phyloP scores from a whole-genome alignment of 495 filamentous ascomycete species.

The Ramalina intermedia region DNA sequence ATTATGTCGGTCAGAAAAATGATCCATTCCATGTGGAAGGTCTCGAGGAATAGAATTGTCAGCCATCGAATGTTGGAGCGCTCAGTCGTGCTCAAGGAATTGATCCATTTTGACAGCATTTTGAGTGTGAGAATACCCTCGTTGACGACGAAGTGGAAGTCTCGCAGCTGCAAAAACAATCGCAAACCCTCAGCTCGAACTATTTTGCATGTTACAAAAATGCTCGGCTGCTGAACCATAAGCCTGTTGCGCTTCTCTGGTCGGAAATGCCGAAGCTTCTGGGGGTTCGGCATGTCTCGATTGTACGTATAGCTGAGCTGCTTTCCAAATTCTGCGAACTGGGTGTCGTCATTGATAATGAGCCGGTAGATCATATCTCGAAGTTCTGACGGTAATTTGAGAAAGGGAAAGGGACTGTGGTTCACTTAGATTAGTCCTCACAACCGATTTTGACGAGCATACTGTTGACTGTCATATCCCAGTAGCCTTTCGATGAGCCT shows the following conservation, averaged over 20 bases:
- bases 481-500: background rate
- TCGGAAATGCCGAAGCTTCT: too few relatives aligned
- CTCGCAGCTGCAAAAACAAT: background rate
- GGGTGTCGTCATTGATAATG: background rate
- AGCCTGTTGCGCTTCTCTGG: background rate
- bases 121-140: background rate
- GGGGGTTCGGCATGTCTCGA: too few relatives aligned
- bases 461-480: background rate
- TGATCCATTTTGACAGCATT: background rate
- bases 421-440: background rate
- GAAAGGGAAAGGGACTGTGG: background rate
- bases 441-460: background rate
- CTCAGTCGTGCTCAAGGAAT: background rate
- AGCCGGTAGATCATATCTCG: slow-evolving; percentile 4
- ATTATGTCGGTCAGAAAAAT: background rate
- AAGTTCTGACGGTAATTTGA: background rate
- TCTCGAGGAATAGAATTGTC: background rate
- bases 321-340: background rate
- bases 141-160: background rate
- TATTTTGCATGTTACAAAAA: background rate
- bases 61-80: background rate
- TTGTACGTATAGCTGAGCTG: background rate
- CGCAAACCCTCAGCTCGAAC: background rate
- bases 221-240: slow-evolving; percentile 2
- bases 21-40: background rate